Conservation (phyloP, 768 basidiomycete genomes). For the Coprinellus aureogranulatus region DNA sequence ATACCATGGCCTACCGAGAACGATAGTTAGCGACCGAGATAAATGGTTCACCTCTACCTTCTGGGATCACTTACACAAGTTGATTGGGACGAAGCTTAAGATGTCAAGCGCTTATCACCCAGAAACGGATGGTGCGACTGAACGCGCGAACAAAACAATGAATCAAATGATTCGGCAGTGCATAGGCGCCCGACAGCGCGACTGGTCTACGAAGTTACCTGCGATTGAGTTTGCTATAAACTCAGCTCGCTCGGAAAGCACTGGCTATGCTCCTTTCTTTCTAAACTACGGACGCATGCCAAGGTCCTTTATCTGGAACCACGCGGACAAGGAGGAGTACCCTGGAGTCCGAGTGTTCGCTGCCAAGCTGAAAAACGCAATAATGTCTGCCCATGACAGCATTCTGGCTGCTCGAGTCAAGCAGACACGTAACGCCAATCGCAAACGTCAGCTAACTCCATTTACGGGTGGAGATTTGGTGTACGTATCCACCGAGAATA, state of each 20-base stretch:
- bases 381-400: slow-evolving; percentile 31
- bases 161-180: slow-evolving; percentile 12
- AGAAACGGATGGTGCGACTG: slow-evolving; percentile 34
- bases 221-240: slow-evolving; percentile 11
- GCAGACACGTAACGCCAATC: slow-evolving; percentile 31
- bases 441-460: slow-evolving; percentile 14
- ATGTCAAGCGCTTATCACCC: slow-evolving; percentile 30
- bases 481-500: slow-evolving; percentile 36
- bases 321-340: not conserved
- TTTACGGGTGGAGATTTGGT: slow-evolving; percentile 24
- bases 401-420: slow-evolving; percentile 29
- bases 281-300: slow-evolving; percentile 23
- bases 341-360: slow-evolving; percentile 24
- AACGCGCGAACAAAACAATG: slow-evolving; percentile 29
- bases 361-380: slow-evolving; percentile 16
- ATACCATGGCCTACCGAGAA: slow-evolving; percentile 13
- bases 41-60: slow-evolving; percentile 29
- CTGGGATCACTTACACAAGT: slow-evolving; percentile 23
- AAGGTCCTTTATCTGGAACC: slow-evolving; percentile 16
- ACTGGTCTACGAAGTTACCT: slow-evolving; percentile 6
- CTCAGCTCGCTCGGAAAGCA: slow-evolving; percentile 4
- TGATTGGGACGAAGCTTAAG: slow-evolving; percentile 4
- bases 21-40: slow-evolving; percentile 30
- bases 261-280: slow-evolving; percentile 31
- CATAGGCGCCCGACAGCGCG: slow-evolving; percentile 3